These are phyloP conservation scores for Coemansia sp. DNA, from an alignment of 371 early-diverging fungal species.

Conservation along the genomic window DNA sequence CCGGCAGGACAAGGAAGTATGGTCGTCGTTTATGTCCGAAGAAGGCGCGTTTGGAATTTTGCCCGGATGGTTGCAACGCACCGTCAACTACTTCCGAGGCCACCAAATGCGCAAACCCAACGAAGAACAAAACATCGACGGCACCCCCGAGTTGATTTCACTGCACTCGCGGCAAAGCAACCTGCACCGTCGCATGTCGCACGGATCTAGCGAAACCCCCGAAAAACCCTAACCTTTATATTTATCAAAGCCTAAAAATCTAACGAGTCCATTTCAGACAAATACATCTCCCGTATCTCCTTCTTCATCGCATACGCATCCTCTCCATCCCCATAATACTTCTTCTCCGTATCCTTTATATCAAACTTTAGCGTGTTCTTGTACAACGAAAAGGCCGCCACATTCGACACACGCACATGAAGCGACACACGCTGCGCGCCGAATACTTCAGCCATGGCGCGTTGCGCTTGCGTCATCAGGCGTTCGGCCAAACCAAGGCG, in stretches of 20 bases:
- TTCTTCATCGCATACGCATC: conserved; percentile 82
- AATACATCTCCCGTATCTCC: conserved; percentile 49
- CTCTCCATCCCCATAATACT: conserved; percentile 98
- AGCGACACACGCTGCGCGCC: conserved; percentile 85
- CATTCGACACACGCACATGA: conserved; percentile 93
- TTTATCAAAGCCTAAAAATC: conserved; percentile 21
- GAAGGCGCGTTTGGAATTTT: conserved; percentile 11
- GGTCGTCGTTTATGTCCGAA: conserved; percentile 28
- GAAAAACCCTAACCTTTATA: neutral
- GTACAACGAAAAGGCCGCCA: conserved; percentile 91
- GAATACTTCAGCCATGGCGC: conserved; percentile 87
- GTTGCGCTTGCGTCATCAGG: conserved; percentile 86
- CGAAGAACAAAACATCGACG: neutral
- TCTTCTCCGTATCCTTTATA: conserved; percentile 86
- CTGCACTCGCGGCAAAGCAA: neutral
- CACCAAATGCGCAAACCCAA: neutral
- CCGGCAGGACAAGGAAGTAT: conserved; percentile 23
- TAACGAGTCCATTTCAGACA: conserved; percentile 23
- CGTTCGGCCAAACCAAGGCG: conserved; percentile 94
- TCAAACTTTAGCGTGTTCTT: conserved; percentile 86
- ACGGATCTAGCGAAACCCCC: neutral
- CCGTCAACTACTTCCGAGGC: conserved; percentile 11
- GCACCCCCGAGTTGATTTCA: neutral
- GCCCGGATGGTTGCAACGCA: neutral
- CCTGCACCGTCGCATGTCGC: neutral